Percentiles rank a stretch among this genome's conserved stretches.
Conservation (phyloP, 2,329 filamentous ascomycete genomes). For the Fusarium equiseti region DNA sequence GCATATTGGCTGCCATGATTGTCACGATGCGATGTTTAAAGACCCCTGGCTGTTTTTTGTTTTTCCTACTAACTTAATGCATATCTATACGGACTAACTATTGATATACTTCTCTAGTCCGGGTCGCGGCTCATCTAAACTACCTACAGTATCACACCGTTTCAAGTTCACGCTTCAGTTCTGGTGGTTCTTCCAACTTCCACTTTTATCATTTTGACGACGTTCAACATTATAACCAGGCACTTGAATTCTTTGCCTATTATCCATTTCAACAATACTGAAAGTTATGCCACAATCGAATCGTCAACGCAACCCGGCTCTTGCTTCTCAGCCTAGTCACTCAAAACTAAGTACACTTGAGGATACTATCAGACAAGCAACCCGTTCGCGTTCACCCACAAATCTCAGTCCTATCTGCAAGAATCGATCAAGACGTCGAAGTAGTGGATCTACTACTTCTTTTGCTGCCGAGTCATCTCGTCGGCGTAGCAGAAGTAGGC, state of each 20-base stretch:
- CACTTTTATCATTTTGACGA: background rate
- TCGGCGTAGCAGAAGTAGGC: background rate
- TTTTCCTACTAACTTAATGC: background rate
- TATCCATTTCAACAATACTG: conserved; percentile 6
- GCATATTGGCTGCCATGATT: conserved; percentile 25
- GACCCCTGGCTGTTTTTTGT: conserved; percentile 12
- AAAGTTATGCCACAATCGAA: conserved; percentile 15
- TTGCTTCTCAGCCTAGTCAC: conserved; percentile 11
- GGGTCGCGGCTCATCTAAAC: background rate
- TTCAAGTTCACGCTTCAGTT: conserved; percentile 6
- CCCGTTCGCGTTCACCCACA: conserved; percentile 30
- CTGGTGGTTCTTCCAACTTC: background rate
- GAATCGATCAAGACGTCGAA: conserved; percentile 15
- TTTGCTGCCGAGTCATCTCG: background rate
- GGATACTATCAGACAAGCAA: conserved; percentile 18
- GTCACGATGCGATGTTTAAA: conserved; percentile 17
- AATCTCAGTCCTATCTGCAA: conserved; percentile 26
- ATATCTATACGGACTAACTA: background rate
- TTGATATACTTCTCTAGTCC: background rate
- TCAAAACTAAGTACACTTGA: conserved; percentile 18
- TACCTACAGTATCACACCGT: background rate
- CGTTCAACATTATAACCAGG: background rate
- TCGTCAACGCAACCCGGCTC: conserved; percentile 25
- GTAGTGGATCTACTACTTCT: conserved; percentile 15
- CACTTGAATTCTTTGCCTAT: conserved; percentile 13